Evolutionary conservation across 805 yeast genomes (phyloP).

Genomic region (Wickerhamomyces hampshirensis): DNA sequence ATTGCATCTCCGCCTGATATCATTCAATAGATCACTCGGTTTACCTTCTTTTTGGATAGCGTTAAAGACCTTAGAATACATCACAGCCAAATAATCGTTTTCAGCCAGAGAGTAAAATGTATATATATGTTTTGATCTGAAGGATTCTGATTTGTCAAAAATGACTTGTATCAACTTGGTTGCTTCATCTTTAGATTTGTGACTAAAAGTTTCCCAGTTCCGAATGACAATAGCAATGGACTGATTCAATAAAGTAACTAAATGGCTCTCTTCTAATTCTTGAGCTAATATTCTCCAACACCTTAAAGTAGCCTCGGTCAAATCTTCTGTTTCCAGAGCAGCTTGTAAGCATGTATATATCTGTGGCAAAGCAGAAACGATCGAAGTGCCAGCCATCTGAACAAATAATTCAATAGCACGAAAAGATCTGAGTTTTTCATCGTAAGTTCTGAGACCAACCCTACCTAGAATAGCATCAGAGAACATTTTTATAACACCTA

Average conservation of each 20-base stretch:
- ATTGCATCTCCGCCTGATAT: conserved; percentile 49
- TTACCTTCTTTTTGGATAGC: conserved; percentile 29
- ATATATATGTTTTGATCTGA: conserved; percentile 39
- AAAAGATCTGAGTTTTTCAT: conserved; percentile 67
- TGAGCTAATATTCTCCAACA: conserved; percentile 65
- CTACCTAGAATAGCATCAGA: conserved; percentile 75
- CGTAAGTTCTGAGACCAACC: conserved; percentile 64
- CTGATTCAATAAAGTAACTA: conserved; percentile 66
- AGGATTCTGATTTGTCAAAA: conserved; percentile 29
- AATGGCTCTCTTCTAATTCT: conserved; percentile 49
- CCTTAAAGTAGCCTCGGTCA: conserved; percentile 56
- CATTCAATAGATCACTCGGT: conserved; percentile 37
- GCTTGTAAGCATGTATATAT: conserved; percentile 82
- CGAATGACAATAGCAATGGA: conserved; percentile 71
- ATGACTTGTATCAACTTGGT: conserved; percentile 41
- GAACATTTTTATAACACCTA: conserved; percentile 74
- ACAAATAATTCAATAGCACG: conserved; percentile 70
- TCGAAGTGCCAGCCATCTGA: conserved; percentile 44
- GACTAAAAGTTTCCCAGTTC: conserved; percentile 50
- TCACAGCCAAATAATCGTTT: conserved; percentile 32
- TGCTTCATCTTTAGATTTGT: conserved; percentile 46
- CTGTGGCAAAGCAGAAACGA: conserved; percentile 74
- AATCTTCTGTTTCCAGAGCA: conserved; percentile 57
- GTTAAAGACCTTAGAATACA: conserved; percentile 25
- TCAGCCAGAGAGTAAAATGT: conserved; percentile 51